These are phyloP conservation scores for Moelleriella libera DNA, from an alignment of 2,329 filamentous ascomycete genomes.

Conservation along the genomic window DNA sequence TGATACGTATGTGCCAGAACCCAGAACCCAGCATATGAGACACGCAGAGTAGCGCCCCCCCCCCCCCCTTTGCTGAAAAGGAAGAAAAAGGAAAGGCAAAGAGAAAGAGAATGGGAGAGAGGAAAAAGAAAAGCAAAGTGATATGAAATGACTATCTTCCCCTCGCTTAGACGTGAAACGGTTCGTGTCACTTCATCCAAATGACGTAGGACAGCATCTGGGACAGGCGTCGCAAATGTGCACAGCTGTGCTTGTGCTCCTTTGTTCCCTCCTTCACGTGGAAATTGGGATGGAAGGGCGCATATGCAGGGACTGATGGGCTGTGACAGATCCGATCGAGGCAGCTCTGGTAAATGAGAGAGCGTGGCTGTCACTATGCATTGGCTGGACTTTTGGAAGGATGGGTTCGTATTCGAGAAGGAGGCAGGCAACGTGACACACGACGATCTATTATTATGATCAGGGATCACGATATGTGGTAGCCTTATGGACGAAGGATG, in stretches of 20 bases:
- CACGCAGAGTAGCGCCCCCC: no score
- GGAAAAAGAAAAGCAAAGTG: not conserved
- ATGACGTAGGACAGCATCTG: not conserved
- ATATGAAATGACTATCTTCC: not conserved
- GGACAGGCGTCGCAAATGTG: no score
- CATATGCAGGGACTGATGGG: not conserved
- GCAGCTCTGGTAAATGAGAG: not conserved
- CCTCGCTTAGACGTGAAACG: not conserved
- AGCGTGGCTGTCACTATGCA: not conserved
- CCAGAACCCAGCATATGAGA: no score
- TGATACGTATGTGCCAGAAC: no score
- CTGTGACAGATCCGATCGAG: not conserved
- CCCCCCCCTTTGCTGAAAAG: no score
- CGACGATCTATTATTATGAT: not conserved
- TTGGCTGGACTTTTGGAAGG: not conserved
- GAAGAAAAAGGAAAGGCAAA: no score
- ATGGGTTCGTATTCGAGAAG: not conserved
- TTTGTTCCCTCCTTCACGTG: not conserved
- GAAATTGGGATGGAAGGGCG: not conserved
- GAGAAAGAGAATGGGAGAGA: not conserved
- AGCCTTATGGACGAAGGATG: not conserved
- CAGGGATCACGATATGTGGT: not conserved
- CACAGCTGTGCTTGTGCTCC: no score
- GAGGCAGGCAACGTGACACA: not conserved
- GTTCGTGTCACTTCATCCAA: not conserved